A percentile compares a stretch with the other conserved stretches of the same genome.
Conservation (phyloP, 1,284 basidiomycete genomes). For the Heterobasidion irregulare region DNA sequence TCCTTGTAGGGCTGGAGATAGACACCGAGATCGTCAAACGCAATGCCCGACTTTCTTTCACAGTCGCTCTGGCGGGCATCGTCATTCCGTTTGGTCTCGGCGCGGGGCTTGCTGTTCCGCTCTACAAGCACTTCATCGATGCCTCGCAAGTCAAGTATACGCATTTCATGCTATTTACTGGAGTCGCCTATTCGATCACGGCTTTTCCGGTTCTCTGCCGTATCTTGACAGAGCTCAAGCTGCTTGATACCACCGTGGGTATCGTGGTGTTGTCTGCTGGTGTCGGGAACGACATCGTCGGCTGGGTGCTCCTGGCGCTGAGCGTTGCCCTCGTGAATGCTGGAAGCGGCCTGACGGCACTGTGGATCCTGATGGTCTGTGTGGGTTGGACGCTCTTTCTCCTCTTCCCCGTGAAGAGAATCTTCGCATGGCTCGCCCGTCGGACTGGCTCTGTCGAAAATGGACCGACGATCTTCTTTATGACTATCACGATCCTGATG, state of each 20-base stretch:
- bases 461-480: conserved; percentile 60
- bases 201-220: conserved; percentile 94
- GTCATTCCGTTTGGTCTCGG: conserved; percentile 68
- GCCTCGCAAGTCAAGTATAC: conserved; percentile 50
- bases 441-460: conserved; percentile 76
- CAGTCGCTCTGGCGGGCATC: conserved; percentile 45
- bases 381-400: conserved; percentile 80
- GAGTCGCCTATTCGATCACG: conserved; percentile 88
- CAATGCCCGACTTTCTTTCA: conserved; percentile 59
- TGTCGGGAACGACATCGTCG: conserved; percentile 85
- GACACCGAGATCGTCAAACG: conserved; percentile 74
- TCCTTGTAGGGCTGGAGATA: conserved; percentile 88
- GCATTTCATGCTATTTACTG: conserved; percentile 91
- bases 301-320: conserved; percentile 73
- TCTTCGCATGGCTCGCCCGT: conserved; percentile 64
- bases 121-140: conserved; percentile 80
- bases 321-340: conserved; percentile 90
- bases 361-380: conserved; percentile 78
- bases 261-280: conserved; percentile 91
- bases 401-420: conserved; percentile 62
- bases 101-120: conserved; percentile 69
- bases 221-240: conserved; percentile 72
- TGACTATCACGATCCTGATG: conserved; percentile 54
- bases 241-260: conserved; percentile 91
- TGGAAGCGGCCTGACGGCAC: conserved; percentile 60